phyloP scores from a whole-genome alignment of 768 basidiomycete species.

The Trametes elegans region DNA sequence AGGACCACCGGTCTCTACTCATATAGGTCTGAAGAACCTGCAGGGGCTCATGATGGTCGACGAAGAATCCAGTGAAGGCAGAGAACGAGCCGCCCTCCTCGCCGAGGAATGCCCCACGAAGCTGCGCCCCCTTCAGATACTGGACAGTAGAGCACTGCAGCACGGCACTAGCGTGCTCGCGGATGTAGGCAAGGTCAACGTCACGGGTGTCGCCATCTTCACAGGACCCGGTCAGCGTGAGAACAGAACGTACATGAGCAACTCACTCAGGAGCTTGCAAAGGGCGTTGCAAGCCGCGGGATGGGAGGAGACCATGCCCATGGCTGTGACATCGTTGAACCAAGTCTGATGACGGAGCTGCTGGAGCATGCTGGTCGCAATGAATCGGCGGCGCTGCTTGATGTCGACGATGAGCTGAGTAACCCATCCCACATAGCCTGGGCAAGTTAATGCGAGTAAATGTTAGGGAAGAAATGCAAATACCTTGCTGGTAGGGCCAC shows the following conservation, averaged over 20 bases:
- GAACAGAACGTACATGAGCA: not conserved
- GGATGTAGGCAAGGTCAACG: conserved; percentile 25
- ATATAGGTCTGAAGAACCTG: conserved; percentile 25
- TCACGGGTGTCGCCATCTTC: not conserved
- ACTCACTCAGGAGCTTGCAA: conserved; percentile 29
- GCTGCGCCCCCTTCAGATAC: conserved; percentile 26
- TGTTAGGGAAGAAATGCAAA: not conserved
- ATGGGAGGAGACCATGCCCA: conserved; percentile 35
- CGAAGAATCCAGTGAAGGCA: conserved; percentile 31
- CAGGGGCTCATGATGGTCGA: conserved; percentile 34
- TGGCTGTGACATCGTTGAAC: conserved; percentile 24
- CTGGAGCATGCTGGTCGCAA: conserved; percentile 9
- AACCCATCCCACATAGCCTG: conserved; percentile 33
- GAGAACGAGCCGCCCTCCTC: conserved; percentile 25
- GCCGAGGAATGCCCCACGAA: conserved; percentile 29
- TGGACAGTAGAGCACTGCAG: conserved; percentile 21
- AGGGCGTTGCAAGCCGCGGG: conserved; percentile 30
- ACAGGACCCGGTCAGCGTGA: not conserved
- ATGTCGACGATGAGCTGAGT: conserved; percentile 36
- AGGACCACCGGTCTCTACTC: conserved; percentile 21
- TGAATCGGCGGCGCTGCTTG: conserved; percentile 24
- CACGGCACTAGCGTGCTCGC: conserved; percentile 21
- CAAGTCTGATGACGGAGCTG: not conserved
- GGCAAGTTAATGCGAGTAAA: no score
- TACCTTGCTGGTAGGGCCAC: conserved; percentile 30